phyloP scores from a whole-genome alignment of 169 alveolate species.

The Eimeria brunetti region DNA sequence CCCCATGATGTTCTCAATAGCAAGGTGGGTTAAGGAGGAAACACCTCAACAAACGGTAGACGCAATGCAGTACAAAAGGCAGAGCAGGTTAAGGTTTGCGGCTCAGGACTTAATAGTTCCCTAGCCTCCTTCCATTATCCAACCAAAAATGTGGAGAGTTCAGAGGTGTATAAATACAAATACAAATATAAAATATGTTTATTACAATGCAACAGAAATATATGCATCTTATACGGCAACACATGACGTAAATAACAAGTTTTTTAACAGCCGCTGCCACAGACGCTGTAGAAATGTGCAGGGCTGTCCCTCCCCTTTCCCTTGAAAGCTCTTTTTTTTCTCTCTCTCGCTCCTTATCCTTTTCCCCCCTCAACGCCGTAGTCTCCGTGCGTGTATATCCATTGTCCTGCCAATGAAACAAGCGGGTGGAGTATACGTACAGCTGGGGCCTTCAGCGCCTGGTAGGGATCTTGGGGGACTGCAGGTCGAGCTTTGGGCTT shows the following conservation, averaged over 20 bases:
- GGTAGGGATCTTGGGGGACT: background rate
- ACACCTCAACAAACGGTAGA: background rate
- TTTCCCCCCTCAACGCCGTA: background rate
- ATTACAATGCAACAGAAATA: background rate
- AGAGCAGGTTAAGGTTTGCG: background rate
- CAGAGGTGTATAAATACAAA: background rate
- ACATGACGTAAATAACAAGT: background rate
- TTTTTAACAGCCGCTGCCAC: background rate
- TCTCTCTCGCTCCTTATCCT: background rate
- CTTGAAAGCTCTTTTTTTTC: background rate
- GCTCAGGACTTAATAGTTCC: background rate
- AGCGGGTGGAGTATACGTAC: background rate
- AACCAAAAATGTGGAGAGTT: background rate
- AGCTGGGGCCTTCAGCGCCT: background rate
- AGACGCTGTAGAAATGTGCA: background rate
- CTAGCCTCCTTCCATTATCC: background rate
- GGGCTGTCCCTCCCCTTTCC: background rate
- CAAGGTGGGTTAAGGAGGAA: background rate
- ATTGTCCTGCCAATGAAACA: background rate
- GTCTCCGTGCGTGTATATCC: background rate
- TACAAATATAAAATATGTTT: background rate
- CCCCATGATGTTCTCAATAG: background rate
- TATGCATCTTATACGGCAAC: background rate
- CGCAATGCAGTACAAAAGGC: background rate
- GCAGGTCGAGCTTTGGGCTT: conserved; percentile 16